These are phyloP conservation scores for Aspergillus ostianus DNA, from an alignment of 495 filamentous ascomycete species.

Conservation along the genomic window DNA sequence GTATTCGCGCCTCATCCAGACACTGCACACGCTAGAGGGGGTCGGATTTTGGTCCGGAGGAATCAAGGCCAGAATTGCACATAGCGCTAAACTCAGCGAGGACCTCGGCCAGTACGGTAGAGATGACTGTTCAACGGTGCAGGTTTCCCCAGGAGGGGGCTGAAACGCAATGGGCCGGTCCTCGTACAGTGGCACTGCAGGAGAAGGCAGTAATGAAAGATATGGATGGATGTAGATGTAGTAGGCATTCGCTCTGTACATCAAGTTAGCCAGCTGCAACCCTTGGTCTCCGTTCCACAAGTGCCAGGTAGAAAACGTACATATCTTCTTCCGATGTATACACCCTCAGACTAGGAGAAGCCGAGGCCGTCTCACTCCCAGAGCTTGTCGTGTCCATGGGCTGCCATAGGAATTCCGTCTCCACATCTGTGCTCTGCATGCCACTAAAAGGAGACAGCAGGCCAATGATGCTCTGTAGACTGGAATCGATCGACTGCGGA, in stretches of 20 bases:
- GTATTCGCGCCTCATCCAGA: slow-evolving; percentile 38
- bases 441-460: slow-evolving; percentile 8
- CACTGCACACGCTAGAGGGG: slow-evolving; percentile 27
- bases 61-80: slow-evolving; percentile 45
- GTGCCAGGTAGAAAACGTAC: slow-evolving; percentile 11
- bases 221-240: slow-evolving; percentile 49
- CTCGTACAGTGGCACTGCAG: slow-evolving; percentile 21
- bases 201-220: slow-evolving; percentile 45
- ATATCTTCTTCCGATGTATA: slow-evolving; percentile 19
- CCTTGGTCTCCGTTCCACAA: not conserved
- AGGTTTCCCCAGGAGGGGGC: slow-evolving; percentile 7
- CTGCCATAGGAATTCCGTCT: slow-evolving; percentile 1
- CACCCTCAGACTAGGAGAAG: slow-evolving; percentile 8
- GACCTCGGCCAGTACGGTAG: slow-evolving; percentile 31
- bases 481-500: not conserved
- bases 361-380: not conserved
- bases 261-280: not conserved
- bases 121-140: slow-evolving; percentile 4
- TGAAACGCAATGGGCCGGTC: slow-evolving; percentile 29
- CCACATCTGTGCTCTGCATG: not conserved
- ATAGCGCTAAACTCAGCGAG: slow-evolving; percentile 43
- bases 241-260: slow-evolving; percentile 42
- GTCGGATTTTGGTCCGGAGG: slow-evolving; percentile 38
- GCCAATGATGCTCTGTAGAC: slow-evolving; percentile 6
- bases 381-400: not conserved